Percentiles rank a stretch among this genome's conserved stretches.
These are phyloP conservation scores for Isatis tinctoria DNA, from an alignment of 345 rosid genomes.

Conservation along the genomic window DNA sequence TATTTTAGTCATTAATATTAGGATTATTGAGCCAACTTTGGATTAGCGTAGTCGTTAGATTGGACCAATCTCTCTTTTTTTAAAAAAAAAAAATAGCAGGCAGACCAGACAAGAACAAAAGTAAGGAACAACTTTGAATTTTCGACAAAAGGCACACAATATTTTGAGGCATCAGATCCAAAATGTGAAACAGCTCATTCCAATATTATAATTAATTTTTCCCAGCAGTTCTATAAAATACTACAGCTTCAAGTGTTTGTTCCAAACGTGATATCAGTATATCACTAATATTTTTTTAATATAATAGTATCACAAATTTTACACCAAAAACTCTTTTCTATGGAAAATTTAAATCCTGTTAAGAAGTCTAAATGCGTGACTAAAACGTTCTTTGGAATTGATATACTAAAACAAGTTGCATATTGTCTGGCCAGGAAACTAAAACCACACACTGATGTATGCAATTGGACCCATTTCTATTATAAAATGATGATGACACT, in stretches of 20 bases:
- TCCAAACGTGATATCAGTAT: too few relatives aligned
- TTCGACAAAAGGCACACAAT: not conserved
- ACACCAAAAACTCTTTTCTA: too few relatives aligned
- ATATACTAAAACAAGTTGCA: too few relatives aligned
- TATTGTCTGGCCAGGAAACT: too few relatives aligned
- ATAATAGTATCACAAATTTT: too few relatives aligned
- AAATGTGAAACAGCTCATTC: not conserved
- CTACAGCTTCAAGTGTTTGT: not conserved
- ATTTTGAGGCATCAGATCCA: constrained; percentile 5
- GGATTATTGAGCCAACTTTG: not conserved
- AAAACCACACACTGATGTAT: too few relatives aligned
- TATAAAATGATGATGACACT: too few relatives aligned
- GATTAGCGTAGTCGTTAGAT: not conserved
- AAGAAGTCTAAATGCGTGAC: too few relatives aligned
- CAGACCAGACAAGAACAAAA: not conserved
- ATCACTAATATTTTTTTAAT: too few relatives aligned
- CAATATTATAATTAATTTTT: not conserved
- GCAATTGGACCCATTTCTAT: too few relatives aligned
- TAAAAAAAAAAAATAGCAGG: not conserved
- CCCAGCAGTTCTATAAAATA: not conserved
- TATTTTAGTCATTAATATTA: not conserved
- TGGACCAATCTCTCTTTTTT: not conserved
- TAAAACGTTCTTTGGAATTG: too few relatives aligned
- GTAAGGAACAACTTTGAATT: not conserved
- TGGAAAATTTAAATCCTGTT: too few relatives aligned